A percentile compares a stretch with the other conserved stretches of the same genome.
Evolutionary conservation across 2,329 filamentous ascomycete species (phyloP).

Genomic region (Diaporthe citriasiana): DNA sequence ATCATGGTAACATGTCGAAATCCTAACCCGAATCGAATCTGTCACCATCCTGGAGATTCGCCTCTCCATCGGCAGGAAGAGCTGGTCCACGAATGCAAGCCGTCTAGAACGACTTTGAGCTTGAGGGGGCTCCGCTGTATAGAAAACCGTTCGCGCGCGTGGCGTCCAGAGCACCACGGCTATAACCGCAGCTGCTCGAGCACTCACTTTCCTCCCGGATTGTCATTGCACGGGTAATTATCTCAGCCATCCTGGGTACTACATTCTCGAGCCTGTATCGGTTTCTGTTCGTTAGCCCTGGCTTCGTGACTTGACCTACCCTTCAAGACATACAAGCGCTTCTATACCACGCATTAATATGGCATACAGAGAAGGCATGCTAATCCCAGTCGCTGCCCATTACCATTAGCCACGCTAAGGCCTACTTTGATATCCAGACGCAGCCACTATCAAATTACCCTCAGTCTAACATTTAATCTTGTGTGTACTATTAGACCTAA

Average conservation of each 20-base stretch:
- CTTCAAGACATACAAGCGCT: not conserved
- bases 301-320: not conserved
- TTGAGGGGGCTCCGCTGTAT: not conserved
- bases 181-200: not conserved
- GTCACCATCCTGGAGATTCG: not conserved
- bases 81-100: not conserved
- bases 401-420: too few species aligned
- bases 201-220: too few species aligned
- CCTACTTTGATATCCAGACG: too few species aligned
- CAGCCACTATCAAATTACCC: too few species aligned
- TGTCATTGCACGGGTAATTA: not conserved
- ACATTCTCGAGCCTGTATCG: not conserved
- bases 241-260: not conserved
- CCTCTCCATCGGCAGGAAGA: not conserved
- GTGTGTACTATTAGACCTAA: too few species aligned
- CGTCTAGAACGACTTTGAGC: not conserved
- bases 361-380: too few species aligned
- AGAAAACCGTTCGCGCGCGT: not conserved
- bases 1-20: not conserved
- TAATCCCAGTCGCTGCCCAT: too few species aligned
- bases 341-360: too few species aligned
- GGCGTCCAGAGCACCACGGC: not conserved
- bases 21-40: not conserved
- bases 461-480: too few species aligned
- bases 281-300: too few species aligned